A percentile compares a stretch with the other conserved stretches of the same genome.
These are phyloP conservation scores for Cardamine resedifolia DNA, from an alignment of 345 rosid genomes.

Conservation along the genomic window DNA sequence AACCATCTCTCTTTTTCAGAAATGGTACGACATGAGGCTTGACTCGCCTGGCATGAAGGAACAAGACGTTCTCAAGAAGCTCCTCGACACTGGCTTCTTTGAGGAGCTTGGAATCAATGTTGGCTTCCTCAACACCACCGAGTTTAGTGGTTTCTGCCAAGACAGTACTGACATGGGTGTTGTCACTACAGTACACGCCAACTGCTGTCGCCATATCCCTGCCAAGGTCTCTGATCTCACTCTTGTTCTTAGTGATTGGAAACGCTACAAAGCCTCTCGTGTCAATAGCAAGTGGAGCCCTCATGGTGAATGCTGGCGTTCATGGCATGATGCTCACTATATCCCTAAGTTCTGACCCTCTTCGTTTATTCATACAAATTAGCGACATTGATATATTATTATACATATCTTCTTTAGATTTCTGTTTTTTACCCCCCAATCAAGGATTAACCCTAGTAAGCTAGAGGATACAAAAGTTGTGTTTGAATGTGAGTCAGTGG, in stretches of 20 bases:
- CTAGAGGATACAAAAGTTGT: neutral
- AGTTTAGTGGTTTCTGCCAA: conserved; percentile 80
- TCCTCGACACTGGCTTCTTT: conserved; percentile 43
- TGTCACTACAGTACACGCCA: conserved; percentile 75
- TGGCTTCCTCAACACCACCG: conserved; percentile 50
- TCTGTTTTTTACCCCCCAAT: neutral
- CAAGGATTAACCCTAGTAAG: no score
- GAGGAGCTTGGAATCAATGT: conserved; percentile 44
- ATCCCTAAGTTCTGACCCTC: conserved; percentile 22
- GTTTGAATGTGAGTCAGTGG: neutral
- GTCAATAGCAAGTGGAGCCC: conserved; percentile 43
- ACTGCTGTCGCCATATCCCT: conserved; percentile 68
- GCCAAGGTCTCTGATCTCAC: conserved; percentile 68
- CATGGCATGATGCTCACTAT: conserved; percentile 45
- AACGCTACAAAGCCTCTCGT: conserved; percentile 39
- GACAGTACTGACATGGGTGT: conserved; percentile 51
- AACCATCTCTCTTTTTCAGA: conserved; percentile 55
- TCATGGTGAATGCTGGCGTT: conserved; percentile 41
- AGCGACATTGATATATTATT: neutral
- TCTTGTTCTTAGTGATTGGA: conserved; percentile 63
- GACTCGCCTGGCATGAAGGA: conserved; percentile 59
- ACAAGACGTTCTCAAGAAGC: conserved; percentile 61
- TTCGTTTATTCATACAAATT: neutral
- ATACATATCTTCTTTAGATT: neutral
- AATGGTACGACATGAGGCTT: conserved; percentile 64